These are phyloP conservation scores for Arthrobotrys sphaeroides DNA, from an alignment of 2,329 filamentous ascomycete genomes.

Conservation along the genomic window DNA sequence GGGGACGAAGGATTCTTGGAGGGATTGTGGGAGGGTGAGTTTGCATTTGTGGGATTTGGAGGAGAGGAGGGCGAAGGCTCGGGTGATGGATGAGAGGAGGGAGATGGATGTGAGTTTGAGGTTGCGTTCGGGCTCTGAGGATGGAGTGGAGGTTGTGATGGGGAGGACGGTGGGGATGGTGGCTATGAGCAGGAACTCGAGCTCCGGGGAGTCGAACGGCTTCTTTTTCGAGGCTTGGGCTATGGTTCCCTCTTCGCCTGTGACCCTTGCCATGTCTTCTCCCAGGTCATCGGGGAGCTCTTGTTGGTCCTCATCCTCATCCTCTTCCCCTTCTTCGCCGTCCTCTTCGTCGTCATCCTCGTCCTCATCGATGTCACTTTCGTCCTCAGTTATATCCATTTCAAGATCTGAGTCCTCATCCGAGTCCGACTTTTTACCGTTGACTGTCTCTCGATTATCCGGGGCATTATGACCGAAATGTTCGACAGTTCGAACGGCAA, in stretches of 20 bases:
- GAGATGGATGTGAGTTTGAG: constrained; percentile 69
- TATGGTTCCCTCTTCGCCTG: constrained; percentile 62
- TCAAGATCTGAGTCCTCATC: constrained; percentile 58
- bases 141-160: constrained; percentile 63
- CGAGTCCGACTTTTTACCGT: constrained; percentile 61
- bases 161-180: constrained; percentile 66
- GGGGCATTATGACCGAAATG: constrained; percentile 30
- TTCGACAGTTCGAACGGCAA: constrained; percentile 20
- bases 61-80: constrained; percentile 64
- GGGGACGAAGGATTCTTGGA: constrained; percentile 70
- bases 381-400: constrained; percentile 60
- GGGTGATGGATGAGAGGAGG: constrained; percentile 73
- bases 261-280: constrained; percentile 73
- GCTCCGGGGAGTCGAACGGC: constrained; percentile 59
- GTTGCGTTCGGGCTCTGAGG: constrained; percentile 60
- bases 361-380: constrained; percentile 60
- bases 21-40: constrained; percentile 58
- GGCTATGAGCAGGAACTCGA: constrained; percentile 64
- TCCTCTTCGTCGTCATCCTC: constrained; percentile 60
- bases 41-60: constrained; percentile 35
- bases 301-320: constrained; percentile 64
- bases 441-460: constrained; percentile 59
- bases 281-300: constrained; percentile 70
- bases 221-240: constrained; percentile 54
- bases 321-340: constrained; percentile 60